Percentiles rank a stretch among this genome's conserved stretches.
phyloP scores from a whole-genome alignment of 2,329 filamentous ascomycete genomes.

The Corinectria fuckeliana region DNA sequence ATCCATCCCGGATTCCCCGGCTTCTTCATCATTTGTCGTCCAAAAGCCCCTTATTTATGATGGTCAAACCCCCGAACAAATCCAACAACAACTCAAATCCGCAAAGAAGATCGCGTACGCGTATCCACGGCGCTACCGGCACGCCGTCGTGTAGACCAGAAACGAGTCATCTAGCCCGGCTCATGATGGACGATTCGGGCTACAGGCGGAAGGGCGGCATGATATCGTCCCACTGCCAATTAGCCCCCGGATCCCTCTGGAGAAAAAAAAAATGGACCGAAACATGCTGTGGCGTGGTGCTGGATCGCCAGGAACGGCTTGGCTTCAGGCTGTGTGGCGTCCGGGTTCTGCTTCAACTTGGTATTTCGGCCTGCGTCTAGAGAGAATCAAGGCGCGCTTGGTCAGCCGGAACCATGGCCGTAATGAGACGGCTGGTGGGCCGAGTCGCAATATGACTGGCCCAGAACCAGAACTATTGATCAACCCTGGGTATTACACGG shows the following conservation, averaged over 20 bases:
- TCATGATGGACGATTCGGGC: not conserved
- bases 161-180: not conserved
- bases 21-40: too few species aligned
- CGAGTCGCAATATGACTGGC: conserved; percentile 1
- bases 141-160: not conserved
- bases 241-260: not conserved
- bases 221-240: not conserved
- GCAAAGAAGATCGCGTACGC: not conserved
- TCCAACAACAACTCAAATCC: not conserved
- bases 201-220: not conserved
- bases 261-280: not conserved
- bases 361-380: not conserved
- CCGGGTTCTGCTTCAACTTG: not conserved
- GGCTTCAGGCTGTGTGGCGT: not conserved
- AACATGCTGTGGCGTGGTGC: not conserved
- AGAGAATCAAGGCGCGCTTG: not conserved
- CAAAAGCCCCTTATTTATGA: not conserved
- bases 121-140: not conserved
- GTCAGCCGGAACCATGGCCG: conserved; percentile 1
- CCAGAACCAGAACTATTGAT: not conserved
- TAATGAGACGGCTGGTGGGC: conserved; percentile 3
- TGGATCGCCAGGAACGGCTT: not conserved
- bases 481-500: not conserved
- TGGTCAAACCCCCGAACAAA: not conserved
- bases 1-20: not conserved